Evolutionary conservation across 2,329 filamentous ascomycete species (phyloP).

Genomic region (Epichloe coenophiala): DNA sequence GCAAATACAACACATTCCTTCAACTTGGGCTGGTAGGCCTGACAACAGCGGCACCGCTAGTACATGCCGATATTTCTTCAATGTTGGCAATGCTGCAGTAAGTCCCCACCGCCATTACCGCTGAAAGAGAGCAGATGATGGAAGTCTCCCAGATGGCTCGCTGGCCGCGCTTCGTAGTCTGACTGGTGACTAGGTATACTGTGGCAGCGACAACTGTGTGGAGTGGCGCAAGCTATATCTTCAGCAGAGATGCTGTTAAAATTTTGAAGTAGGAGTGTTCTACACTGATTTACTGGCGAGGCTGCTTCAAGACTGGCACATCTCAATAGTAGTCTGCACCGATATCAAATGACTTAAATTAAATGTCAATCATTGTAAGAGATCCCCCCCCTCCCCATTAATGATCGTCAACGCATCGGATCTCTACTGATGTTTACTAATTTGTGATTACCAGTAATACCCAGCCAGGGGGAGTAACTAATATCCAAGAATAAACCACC

Average conservation of each 20-base stretch:
- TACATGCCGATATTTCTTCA: slow-evolving; percentile 43
- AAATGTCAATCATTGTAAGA: too few species aligned
- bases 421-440: too few species aligned
- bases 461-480: too few species aligned
- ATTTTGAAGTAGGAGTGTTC: slow-evolving; percentile 41
- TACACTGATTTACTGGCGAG: not conserved
- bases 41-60: slow-evolving; percentile 66
- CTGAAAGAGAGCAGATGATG: not conserved
- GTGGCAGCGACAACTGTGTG: slow-evolving; percentile 84
- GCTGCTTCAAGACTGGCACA: not conserved
- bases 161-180: too few species aligned
- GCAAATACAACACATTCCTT: slow-evolving; percentile 87
- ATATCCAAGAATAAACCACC: too few species aligned
- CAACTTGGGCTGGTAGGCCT: slow-evolving; percentile 78
- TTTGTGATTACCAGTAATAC: too few species aligned
- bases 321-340: not conserved
- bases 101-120: slow-evolving; percentile 19
- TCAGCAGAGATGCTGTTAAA: slow-evolving; percentile 76
- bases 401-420: too few species aligned
- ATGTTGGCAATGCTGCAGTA: slow-evolving; percentile 51
- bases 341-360: too few species aligned
- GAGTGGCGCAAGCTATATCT: slow-evolving; percentile 88
- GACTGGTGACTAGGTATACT: slow-evolving; percentile 44
- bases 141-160: too few species aligned
- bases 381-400: too few species aligned